Evolutionary conservation across 192 early-diverging fungal genomes (phyloP), one percentile per base, ranked within the genome.

Genomic region (Podila clonocystis): DNA sequence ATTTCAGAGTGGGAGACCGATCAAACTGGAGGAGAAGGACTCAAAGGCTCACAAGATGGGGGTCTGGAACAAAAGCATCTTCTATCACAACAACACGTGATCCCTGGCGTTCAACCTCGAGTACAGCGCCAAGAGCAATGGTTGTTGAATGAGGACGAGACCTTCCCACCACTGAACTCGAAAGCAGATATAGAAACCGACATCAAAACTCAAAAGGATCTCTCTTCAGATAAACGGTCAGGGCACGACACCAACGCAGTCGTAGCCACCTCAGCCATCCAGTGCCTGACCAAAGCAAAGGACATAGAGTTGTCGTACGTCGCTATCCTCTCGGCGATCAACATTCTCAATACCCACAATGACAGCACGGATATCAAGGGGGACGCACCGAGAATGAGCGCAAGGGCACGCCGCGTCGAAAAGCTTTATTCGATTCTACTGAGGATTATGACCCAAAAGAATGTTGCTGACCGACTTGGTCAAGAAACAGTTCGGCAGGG

Each of bases 261-360:
- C 0, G 49, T 71, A 1, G 65, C 58, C 30, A 36, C 36, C 0
- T 41, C 31, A 5, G 58, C 75, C 0, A 70, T 78, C 36, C 61
- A 78, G n/a, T 78, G 62, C 33, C 59, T 78, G 1, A 45, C 63
- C 41, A 52, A 57, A 22, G 50, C 65, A 26, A 67, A 71, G 20
- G 59, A 78, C 41, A 71, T 71, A 65, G 64, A 70, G 22, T 33
- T 71, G 2, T 70, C 75, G 2, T 78, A 78, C 61, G 68, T 69
- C 8, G 65, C 68, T 2, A 66, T 78, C 59, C 75, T 78, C 59
- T 61, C 75, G 0, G 50, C 33, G 2, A 62, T 78, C 38, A 71
- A 65, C 22, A 55, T 78, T 11, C 45, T 78, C 15, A 60, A 50
- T 22, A 61, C 52, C 22, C 52, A 24, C 20, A n/a, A 3, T 4